A percentile compares a stretch with the other conserved stretches of the same genome.
These are phyloP conservation scores for Microbotryum saponariae DNA, from an alignment of 1,284 basidiomycete species.

Conservation along the genomic window DNA sequence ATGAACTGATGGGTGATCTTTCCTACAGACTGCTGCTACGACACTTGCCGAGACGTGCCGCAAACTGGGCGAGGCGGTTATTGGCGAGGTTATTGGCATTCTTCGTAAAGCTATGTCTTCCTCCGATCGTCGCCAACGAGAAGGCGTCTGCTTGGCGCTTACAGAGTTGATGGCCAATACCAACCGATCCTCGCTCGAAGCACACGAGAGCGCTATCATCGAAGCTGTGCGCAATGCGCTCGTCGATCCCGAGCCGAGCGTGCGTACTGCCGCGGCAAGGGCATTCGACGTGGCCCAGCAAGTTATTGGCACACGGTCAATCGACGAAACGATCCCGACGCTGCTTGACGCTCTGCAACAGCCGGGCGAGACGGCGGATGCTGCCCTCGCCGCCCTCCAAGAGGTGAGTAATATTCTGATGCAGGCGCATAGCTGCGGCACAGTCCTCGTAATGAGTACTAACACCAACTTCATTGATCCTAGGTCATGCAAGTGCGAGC, in stretches of 20 bases:
- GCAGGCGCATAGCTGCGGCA: not conserved
- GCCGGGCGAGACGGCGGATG: conserved; percentile 82
- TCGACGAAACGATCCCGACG: conserved; percentile 94
- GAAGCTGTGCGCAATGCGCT: conserved; percentile 71
- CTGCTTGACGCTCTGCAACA: conserved; percentile 84
- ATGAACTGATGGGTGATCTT: not conserved
- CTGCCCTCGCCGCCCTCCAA: conserved; percentile 79
- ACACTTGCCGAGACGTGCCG: conserved; percentile 83
- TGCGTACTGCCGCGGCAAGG: conserved; percentile 85
- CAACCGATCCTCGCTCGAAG: conserved; percentile 76
- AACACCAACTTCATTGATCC: not conserved
- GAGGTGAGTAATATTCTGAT: conserved; percentile 54
- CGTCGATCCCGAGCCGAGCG: conserved; percentile 77
- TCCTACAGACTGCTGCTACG: conserved; percentile 60
- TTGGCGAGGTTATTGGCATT: conserved; percentile 56
- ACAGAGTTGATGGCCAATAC: conserved; percentile 86
- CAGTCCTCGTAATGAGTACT: not conserved
- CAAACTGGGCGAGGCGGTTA: conserved; percentile 89
- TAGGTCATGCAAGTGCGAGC: conserved; percentile 57
- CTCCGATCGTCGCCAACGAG: conserved; percentile 63
- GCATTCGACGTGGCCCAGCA: conserved; percentile 93
- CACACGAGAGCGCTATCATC: conserved; percentile 84
- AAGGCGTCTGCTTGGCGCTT: conserved; percentile 81
- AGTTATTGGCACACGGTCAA: conserved; percentile 78
- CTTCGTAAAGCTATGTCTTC: conserved; percentile 47